A percentile compares a stretch with the other conserved stretches of the same genome.
Evolutionary conservation across 371 early-diverging fungal species (phyloP).

Genomic region (Lichtheimia ornata): DNA sequence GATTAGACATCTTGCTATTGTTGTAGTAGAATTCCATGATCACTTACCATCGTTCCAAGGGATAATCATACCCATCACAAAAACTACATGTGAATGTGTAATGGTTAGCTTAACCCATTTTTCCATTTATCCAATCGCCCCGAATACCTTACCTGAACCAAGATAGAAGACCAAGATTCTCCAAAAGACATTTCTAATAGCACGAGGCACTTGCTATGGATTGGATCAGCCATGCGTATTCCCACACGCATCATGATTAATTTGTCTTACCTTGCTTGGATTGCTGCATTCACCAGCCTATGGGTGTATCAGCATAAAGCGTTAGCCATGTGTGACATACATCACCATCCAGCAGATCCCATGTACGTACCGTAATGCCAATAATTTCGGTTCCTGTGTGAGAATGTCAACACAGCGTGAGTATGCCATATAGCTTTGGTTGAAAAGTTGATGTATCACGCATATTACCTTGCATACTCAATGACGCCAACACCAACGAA

Average conservation of each 20-base stretch:
- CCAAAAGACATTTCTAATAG: conserved; percentile 56
- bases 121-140: background rate
- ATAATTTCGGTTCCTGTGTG: conserved; percentile 69
- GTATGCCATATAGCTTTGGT: background rate
- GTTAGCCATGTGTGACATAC: no score
- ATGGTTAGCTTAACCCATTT: background rate
- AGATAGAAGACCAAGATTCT: conserved; percentile 65
- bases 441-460: background rate
- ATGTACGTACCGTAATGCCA: conserved; percentile 50
- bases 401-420: background rate
- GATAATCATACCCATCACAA: conserved; percentile 64
- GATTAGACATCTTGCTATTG: background rate
- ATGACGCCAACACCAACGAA: conserved; percentile 73
- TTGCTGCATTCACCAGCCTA: conserved; percentile 54
- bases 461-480: conserved; percentile 40
- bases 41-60: conserved; percentile 47
- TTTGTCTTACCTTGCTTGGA: conserved; percentile 46
- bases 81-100: conserved; percentile 33
- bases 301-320: no score
- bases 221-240: no score
- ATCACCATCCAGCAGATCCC: no score
- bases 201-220: conserved; percentile 13
- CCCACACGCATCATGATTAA: background rate
- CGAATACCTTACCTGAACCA: conserved; percentile 31
- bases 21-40: background rate